Base-by-base conservation (phyloP, 768 basidiomycete genomes). In the Cystobasidium ongulense region DNA sequence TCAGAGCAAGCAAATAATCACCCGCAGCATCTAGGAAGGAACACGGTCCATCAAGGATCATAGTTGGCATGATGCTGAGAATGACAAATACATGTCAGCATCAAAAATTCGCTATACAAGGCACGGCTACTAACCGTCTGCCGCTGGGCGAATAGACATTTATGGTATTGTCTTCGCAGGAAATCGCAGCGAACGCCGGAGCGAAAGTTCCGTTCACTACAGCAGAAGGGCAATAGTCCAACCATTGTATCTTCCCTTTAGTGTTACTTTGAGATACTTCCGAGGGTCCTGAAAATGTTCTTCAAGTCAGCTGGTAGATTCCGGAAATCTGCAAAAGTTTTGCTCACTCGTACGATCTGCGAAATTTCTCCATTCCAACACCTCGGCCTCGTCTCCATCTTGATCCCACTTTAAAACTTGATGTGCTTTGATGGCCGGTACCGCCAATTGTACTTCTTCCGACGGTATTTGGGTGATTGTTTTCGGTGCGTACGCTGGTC, bases 111-210 rank as follows among this genome's bases (percentile, higher is more conserved):
- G 21, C 35, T 8, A 21, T n/a, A 11, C 15, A 25, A 27, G 17
- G 25, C 4, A 18, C 43, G 50, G 46, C 38, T 1, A 23, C 86
- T 71, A 76, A 92, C 94, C 89, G 86, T 80, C 93, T 82, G 3
- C 95, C 95, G 0, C 88, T 88, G 59, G 85, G 85, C 1, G 92
- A 90, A 81, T 97, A 97, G 11, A 95, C 86, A 75, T 85, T 86
- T n/a, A 98, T 82, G 1, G 84, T 85, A 0, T 90, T 91, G 80
- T 96, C 92, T 75, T 88, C 85, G 82, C 86, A 85, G 0, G 87
- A 90, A 2, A 86, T 90, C 7, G 90, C 93, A 77, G 88, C 88
- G 79, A 90, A 92, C 1, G 78, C 78, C 15, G 80, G 78, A 0
- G 91, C 88, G 0, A 87, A 87, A 3, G 87, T 87, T 61, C 90